These are phyloP conservation scores for Trypanosomatidae sp. DNA, from an alignment of 208 protist genomes.

Conservation along the genomic window DNA sequence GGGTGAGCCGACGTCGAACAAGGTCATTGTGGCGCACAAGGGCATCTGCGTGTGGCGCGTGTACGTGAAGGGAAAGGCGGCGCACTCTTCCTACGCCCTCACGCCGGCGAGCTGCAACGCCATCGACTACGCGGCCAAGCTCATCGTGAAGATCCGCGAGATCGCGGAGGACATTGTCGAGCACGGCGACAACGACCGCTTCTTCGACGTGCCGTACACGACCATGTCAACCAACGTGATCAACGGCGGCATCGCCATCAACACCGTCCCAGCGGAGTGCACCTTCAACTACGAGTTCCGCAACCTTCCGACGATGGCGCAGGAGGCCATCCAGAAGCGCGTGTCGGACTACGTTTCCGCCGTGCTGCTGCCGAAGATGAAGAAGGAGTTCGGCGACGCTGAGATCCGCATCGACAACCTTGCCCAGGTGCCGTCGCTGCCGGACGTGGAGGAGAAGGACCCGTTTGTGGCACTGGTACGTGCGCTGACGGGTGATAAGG, in stretches of 20 bases:
- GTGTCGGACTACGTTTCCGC: slow-evolving; percentile 28
- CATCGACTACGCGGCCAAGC: slow-evolving; percentile 50
- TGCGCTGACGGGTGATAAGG: slow-evolving; percentile 34
- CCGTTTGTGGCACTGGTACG: slow-evolving; percentile 39
- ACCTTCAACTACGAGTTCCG: slow-evolving; percentile 54
- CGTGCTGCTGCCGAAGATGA: slow-evolving; percentile 44
- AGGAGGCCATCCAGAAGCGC: slow-evolving; percentile 37
- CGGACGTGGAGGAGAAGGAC: slow-evolving; percentile 32
- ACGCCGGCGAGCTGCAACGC: slow-evolving; percentile 52
- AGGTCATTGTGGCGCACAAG: slow-evolving; percentile 61
- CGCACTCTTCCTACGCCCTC: slow-evolving; percentile 38
- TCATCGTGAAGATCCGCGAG: slow-evolving; percentile 49
- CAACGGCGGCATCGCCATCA: slow-evolving; percentile 50
- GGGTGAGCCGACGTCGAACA: slow-evolving; percentile 59
- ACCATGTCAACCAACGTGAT: slow-evolving; percentile 60
- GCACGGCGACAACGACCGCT: slow-evolving; percentile 19
- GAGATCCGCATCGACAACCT: too few relatives aligned
- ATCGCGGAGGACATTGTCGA: slow-evolving; percentile 39
- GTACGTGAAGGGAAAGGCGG: slow-evolving; percentile 31
- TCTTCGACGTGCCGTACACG: slow-evolving; percentile 32
- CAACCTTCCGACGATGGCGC: slow-evolving; percentile 24
- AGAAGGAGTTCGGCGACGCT: too few relatives aligned
- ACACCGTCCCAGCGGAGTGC: slow-evolving; percentile 46
- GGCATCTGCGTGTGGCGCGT: slow-evolving; percentile 37
- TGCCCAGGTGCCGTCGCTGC: slow-evolving; percentile 21